phyloP scores from a whole-genome alignment of 257 asterid genomes.

The Penstemon newberryi region DNA sequence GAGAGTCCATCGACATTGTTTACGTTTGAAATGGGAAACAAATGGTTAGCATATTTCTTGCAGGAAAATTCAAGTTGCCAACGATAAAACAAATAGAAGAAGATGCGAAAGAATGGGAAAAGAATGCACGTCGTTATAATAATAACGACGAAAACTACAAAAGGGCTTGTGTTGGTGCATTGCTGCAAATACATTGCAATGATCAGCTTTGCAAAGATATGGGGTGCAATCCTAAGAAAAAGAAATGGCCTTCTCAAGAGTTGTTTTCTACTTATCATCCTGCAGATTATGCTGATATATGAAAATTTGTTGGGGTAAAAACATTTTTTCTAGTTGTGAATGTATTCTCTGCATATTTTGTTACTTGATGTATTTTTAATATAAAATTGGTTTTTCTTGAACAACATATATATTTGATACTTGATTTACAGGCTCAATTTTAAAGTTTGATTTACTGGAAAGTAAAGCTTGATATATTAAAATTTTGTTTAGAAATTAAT shows the following conservation, averaged over 20 bases:
- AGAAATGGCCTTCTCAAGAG: conserved; percentile 37
- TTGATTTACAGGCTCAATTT: too few species aligned
- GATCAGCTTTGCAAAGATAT: conserved; percentile 58
- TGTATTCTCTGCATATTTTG: too few species aligned
- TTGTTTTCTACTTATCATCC: conserved; percentile 46
- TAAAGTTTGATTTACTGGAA: too few species aligned
- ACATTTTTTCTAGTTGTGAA: too few species aligned
- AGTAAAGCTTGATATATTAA: too few species aligned
- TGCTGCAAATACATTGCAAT: conserved; percentile 58
- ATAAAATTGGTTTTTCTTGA: too few species aligned
- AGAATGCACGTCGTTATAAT: conserved; percentile 30
- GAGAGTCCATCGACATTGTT: conserved; percentile 54
- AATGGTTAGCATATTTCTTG: conserved; percentile 55
- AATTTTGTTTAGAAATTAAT: too few species aligned
- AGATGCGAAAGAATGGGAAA: conserved; percentile 43
- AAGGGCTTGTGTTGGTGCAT: conserved; percentile 53
- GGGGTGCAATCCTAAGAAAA: conserved; percentile 50
- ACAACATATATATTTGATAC: too few species aligned
- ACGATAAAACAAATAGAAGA: conserved; percentile 49
- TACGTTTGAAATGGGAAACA: conserved; percentile 53
- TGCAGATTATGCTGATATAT: conserved; percentile 44
- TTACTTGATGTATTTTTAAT: too few species aligned
- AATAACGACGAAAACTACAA: conserved; percentile 32
- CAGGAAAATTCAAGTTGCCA: conserved; percentile 47
- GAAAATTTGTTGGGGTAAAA: neutral